Evolutionary conservation across 2,329 filamentous ascomycete species (phyloP).

Genomic region (Colletotrichum magnum): DNA sequence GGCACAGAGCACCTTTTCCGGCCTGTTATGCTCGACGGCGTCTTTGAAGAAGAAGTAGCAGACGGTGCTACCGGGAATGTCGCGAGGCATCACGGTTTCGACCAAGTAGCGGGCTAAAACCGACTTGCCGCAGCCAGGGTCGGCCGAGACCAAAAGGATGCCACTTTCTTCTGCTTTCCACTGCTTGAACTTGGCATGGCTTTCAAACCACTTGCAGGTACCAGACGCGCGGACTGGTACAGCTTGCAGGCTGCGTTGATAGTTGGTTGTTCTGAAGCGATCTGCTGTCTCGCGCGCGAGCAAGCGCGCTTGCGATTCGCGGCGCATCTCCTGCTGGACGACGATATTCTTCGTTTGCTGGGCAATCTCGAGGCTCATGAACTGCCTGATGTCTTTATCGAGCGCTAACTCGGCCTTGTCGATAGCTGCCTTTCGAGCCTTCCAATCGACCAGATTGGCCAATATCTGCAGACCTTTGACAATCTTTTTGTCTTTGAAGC

Average conservation of each 20-base stretch:
- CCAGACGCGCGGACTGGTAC: no score
- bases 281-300: neutral
- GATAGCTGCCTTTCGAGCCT: no score
- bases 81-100: neutral
- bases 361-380: no score
- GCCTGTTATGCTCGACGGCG: neutral
- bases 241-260: neutral
- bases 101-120: neutral
- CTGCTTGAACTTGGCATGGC: neutral
- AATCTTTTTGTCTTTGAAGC: no score
- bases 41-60: slow-evolving; percentile 7
- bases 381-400: no score
- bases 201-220: neutral
- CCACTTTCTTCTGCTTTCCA: neutral
- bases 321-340: no score
- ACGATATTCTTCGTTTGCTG: no score
- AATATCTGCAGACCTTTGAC: no score
- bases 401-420: no score
- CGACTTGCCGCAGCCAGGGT: slow-evolving; percentile 1
- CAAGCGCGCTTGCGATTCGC: no score
- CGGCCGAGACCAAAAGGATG: neutral
- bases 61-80: neutral
- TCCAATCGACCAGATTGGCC: no score
- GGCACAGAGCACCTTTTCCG: no score
- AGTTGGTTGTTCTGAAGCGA: neutral